Evolutionary conservation across 139 green algal genomes (phyloP), one percentile per base, ranked within the genome.

Genomic region (Tetradesmus lagerheimii): DNA sequence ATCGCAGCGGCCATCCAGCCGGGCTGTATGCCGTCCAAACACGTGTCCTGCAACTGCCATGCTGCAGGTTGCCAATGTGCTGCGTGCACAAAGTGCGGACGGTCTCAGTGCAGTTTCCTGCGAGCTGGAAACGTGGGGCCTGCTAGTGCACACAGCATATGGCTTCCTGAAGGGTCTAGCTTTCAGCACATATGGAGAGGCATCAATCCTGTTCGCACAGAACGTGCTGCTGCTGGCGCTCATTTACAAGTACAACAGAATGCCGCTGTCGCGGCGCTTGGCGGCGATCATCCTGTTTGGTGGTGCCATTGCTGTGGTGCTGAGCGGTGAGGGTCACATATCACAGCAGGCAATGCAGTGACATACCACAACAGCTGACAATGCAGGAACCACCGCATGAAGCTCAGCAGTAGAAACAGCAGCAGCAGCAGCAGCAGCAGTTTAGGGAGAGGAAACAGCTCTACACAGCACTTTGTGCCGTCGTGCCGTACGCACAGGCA

Each of bases 171-270:
- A 93, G 37, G 91, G 87, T 9, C 90, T 98, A 62, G 93, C 96
- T 11, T 96, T 98, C 91, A 97, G 86, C 79, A 90, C 95, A 23
- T 98, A 96, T 91, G 96, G 96, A 39, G 96, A 98, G 86, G 93
- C 93, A 2, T 27, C 75, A 27, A 90, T 93, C 80, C 80, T 95
- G n/a, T 89, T 88, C 35, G 74, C 83, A 4, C 93, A 98, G 78
- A 97, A 96, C 88, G 86, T 94, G 35, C 47, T 97, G 23, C 91
- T 98, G 38, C 91, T 98, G 86, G 64, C 92, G 1, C 88, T 97
- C 9, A 92, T 98, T 34, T 98, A 98, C 90, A 78, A 85, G 23
- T 97, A 95, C 80, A 67, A 89, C 66, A 92, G 86, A 34, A 86
- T 86, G 43, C 83, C 82, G 0, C 29, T 66, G 41, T 57, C 92